Evolutionary conservation across 495 filamentous ascomycete species (phyloP).

Genomic region (Alectoria sarmentosa): DNA sequence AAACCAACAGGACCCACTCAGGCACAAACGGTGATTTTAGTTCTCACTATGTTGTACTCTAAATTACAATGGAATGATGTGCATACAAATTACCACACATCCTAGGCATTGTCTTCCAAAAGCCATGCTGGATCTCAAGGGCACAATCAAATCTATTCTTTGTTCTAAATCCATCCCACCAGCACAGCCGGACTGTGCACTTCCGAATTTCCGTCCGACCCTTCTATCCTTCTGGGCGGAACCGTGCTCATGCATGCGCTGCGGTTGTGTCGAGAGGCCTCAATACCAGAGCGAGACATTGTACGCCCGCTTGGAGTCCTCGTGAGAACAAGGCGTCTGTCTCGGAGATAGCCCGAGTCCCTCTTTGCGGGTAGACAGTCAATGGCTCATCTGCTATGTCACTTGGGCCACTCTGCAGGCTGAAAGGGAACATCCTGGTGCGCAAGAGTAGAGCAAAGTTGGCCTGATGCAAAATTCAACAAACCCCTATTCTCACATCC

Average conservation of each 20-base stretch:
- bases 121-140: neutral
- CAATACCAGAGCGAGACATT: neutral
- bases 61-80: no score
- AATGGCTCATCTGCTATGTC: neutral
- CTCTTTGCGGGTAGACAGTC: neutral
- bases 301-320: neutral
- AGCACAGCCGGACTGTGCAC: neutral
- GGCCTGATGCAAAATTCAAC: neutral
- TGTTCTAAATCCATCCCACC: neutral
- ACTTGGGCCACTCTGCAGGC: neutral
- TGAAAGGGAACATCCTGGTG: neutral
- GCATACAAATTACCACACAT: no score
- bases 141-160: neutral
- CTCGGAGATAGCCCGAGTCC: neutral
- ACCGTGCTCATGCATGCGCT: neutral
- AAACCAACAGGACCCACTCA: conserved; percentile 1
- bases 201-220: neutral
- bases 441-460: neutral
- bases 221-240: neutral
- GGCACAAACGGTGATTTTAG: no score
- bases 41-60: no score
- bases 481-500: neutral
- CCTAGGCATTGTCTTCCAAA: neutral
- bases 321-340: neutral
- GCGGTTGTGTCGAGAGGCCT: neutral